Conservation (phyloP, 306 rosid species). For the Leucaena leucocephala region DNA sequence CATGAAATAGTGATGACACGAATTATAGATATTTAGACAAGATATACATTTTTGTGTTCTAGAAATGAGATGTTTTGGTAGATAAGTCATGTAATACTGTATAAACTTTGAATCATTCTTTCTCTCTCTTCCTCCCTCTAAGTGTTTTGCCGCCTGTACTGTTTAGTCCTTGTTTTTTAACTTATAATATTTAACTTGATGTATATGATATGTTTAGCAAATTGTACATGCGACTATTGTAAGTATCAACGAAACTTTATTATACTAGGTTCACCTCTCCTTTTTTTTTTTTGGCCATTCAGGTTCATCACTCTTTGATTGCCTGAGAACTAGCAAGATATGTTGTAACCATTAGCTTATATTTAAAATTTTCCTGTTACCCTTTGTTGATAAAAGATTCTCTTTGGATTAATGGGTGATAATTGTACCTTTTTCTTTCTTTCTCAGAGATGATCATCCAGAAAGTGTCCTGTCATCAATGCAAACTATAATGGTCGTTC, state of each 20-base stretch:
- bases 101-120: constrained; percentile 4
- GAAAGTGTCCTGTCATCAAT: constrained; percentile 92
- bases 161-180: constrained; percentile 11
- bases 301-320: constrained; percentile 27
- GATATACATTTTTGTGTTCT: constrained; percentile 16
- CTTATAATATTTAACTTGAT: constrained; percentile 8
- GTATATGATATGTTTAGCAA: constrained; percentile 25
- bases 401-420: constrained; percentile 22
- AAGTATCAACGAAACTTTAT: not conserved
- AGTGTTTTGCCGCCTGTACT: constrained; percentile 10
- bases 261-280: constrained; percentile 23
- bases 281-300: not conserved
- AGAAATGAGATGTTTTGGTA: constrained; percentile 13
- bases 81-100: not conserved
- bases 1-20: constrained; percentile 2
- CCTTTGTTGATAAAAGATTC: not conserved
- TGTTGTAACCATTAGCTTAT: constrained; percentile 27
- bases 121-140: not conserved
- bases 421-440: not conserved
- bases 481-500: constrained; percentile 93
- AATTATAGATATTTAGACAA: constrained; percentile 25
- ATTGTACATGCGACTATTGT: constrained; percentile 17
- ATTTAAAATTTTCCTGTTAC: constrained; percentile 10
- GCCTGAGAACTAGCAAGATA: not conserved
- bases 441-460: constrained; percentile 89